Evolutionary conservation across 305 asterid genomes (phyloP), one percentile per base, ranked within the genome.

Genomic region (Ilex paraguariensis): DNA sequence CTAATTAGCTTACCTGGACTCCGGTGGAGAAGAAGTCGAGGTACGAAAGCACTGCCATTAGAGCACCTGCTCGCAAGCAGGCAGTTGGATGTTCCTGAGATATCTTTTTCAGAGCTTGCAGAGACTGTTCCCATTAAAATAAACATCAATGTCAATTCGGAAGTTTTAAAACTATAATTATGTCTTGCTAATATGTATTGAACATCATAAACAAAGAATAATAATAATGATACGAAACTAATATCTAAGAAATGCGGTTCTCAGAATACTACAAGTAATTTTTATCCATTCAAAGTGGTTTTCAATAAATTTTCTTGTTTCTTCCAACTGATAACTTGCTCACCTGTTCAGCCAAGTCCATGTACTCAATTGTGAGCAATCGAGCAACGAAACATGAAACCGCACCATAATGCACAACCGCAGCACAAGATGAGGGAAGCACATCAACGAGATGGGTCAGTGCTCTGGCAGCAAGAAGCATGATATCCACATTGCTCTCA

Each of bases 291-390:
- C 42, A 5, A 4, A 36, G 9, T 36, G 42, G 28, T 21, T 21
- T 36, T 36, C 42, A 36, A 8, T 8, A 4, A 36, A 36, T 4
- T 46, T 13, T 46, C 13, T 46, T 46, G 8, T 6, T 40, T 8
- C 5, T n/a, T 8, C 39, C 8, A 40, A 49, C 12, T 42, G 48
- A 6, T 42, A 11, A 50, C 13, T n/a, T 50, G 33, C 70, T 64
- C 68, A 91, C 99, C 98, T 94, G 99, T 77, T 94, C 98, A 66
- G 98, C 99, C 87, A 94, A 84, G 83, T 94, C 99, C 98, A 94
- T 85, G 77, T 94, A 91, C 84, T 94, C 96, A 54, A 90, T 91
- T 17, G 97, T 91, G 75, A 94, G 95, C 70, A 94, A 69, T 48
- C 98, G 79, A 13, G 99, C 94, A 64, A 91, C 98, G 54, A 94